phyloP scores from a whole-genome alignment of 805 yeast species.

The Candida broadrunensis region DNA sequence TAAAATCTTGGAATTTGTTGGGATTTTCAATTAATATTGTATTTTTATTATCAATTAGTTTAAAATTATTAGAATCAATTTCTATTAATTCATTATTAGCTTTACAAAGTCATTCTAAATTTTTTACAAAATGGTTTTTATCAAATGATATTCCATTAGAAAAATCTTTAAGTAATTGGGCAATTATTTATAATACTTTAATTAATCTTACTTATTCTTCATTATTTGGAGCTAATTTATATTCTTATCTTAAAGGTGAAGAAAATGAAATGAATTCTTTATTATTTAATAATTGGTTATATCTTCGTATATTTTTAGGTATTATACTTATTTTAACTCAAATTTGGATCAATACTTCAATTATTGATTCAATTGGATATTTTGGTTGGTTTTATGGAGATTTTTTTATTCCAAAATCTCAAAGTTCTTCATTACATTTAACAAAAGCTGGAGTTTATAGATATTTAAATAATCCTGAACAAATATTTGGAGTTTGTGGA shows the following conservation, averaged over 20 bases:
- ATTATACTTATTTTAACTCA: constrained; percentile 54
- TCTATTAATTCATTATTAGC: constrained; percentile 51
- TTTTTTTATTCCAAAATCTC: constrained; percentile 61
- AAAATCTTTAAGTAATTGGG: constrained; percentile 72
- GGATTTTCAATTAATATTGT: constrained; percentile 20
- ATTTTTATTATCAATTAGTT: constrained; percentile 39
- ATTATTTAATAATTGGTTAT: constrained; percentile 36
- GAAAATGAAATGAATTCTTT: constrained; percentile 14
- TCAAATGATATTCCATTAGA: constrained; percentile 62
- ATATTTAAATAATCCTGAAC: constrained; percentile 80
- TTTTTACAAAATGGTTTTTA: constrained; percentile 63
- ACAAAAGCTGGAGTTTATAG: constrained; percentile 81
- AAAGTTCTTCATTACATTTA: constrained; percentile 34
- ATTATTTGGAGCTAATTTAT: constrained; percentile 42
- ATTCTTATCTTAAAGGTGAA: constrained; percentile 16
- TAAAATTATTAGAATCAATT: constrained; percentile 50
- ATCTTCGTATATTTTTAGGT: constrained; percentile 59
- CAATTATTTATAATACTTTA: constrained; percentile 54
- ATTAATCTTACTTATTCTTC: constrained; percentile 54
- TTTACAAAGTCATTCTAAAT: constrained; percentile 57
- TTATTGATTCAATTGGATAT: constrained; percentile 68
- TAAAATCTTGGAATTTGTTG: not conserved
- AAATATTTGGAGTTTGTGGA: constrained; percentile 73
- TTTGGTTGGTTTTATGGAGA: constrained; percentile 93
- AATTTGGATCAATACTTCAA: constrained; percentile 65